phyloP scores from a whole-genome alignment of 306 rosid species.

The Benincasa hispida region DNA sequence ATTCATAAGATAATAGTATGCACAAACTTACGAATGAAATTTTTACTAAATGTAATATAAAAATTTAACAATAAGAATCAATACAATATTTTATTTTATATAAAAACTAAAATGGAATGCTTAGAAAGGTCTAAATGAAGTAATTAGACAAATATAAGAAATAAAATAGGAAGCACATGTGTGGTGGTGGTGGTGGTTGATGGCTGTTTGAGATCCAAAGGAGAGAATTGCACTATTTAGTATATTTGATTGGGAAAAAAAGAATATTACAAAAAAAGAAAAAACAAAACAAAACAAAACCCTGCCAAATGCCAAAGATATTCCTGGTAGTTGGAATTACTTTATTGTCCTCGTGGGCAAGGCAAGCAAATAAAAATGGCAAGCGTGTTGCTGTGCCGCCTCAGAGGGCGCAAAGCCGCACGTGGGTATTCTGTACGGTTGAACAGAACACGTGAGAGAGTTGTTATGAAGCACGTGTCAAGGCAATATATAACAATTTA shows the following conservation, averaged over 20 bases:
- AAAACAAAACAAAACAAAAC: not conserved
- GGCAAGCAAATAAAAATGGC: not conserved
- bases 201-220: not conserved
- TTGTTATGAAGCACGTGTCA: conserved; percentile 18
- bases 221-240: not conserved
- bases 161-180: not conserved
- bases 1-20: too few species aligned
- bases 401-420: conserved; percentile 40
- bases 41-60: not conserved
- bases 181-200: not conserved
- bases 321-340: not conserved
- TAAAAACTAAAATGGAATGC: not conserved
- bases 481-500: not conserved
- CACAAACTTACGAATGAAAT: not conserved
- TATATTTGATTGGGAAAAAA: not conserved
- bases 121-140: not conserved
- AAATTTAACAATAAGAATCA: not conserved
- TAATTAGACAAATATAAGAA: not conserved
- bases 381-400: conserved; percentile 19
- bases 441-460: conserved; percentile 31
- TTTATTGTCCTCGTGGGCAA: not conserved
- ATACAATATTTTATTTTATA: not conserved
- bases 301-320: not conserved
- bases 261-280: not conserved
- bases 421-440: conserved; percentile 30